Conservation (phyloP, 305 asterid species). For the Rubia tinctorum region DNA sequence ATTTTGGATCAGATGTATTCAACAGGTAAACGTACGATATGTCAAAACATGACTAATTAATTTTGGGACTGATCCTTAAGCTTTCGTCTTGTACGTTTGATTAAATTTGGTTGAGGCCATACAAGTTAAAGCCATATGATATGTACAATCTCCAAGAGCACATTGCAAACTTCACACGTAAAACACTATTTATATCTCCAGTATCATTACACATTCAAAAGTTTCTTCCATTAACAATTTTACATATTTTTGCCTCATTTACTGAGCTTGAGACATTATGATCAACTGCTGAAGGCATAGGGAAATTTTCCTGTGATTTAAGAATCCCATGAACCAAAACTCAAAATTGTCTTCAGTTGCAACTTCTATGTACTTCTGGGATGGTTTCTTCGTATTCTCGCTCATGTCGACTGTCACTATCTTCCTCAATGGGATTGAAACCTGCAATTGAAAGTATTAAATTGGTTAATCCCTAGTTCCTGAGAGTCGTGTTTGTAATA, state of each 20-base stretch:
- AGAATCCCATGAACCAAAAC: conserved; percentile 21
- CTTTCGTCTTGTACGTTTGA: too few species aligned
- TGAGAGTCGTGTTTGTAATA: neutral
- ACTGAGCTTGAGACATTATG: neutral
- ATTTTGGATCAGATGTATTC: too few species aligned
- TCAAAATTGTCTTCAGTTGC: conserved; percentile 13
- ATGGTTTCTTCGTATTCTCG: neutral
- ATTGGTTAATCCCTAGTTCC: too few species aligned
- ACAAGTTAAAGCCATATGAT: too few species aligned
- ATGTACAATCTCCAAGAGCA: too few species aligned
- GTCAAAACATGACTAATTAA: too few species aligned
- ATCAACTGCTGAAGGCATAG: conserved; percentile 1
- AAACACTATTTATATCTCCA: too few species aligned
- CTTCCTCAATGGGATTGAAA: conserved; percentile 7
- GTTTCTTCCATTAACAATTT: neutral
- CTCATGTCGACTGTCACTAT: conserved; percentile 1
- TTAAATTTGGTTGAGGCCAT: too few species aligned
- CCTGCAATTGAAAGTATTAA: neutral
- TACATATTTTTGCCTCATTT: neutral
- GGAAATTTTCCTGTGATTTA: conserved; percentile 11
- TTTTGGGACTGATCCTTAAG: too few species aligned
- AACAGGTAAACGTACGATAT: too few species aligned
- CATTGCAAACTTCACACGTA: too few species aligned
- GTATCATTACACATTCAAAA: neutral
- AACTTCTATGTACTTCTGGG: conserved; percentile 13